Evolutionary conservation across 805 yeast species (phyloP), one percentile per base, ranked within the genome.

Genomic region (Candida golubevii): DNA sequence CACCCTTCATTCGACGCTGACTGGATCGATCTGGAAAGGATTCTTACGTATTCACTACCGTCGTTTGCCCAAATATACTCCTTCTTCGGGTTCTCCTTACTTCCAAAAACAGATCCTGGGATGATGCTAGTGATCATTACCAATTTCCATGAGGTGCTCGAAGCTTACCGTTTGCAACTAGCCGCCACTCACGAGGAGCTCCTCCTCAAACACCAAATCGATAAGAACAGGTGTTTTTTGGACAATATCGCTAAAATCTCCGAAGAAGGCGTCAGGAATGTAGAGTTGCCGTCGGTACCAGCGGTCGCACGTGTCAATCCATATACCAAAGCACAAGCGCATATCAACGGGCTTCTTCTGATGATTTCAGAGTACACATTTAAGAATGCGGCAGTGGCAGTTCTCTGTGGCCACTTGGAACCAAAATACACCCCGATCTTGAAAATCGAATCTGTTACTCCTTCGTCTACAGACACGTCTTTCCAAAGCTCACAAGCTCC

Each of bases 81-180:
- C 11, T 51, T 59, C 15, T 54, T 62, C 33, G 42, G 46, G n/a
- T 45, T 48, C 13, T 39, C 40, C 14, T 51, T 48, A 5, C 26
- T 47, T n/a, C 48, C 42, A 1, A 31, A 41, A 6, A 27, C 29
- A 3, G 14, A 45, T 10, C 40, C 47, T 11, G 47, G 51, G 8
- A 31, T 48, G 1, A 49, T 59, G 4, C 38, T 69, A 14, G 38
- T 66, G 13, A 41, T 69, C 2, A 43, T 69, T 18, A 52, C 62
- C 31, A 60, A 61, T 34, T 60, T 67, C 48, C 72, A 69, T 48
- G 72, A 69, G 29, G 31, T 63, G 23, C 36, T 67, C 5, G 74
- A 70, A 35, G 46, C 60, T 23, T 70, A 69, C 47, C 60, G 59
- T 30, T 52, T 62, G 26, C 70, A 70, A 44, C 41, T 67, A 4